Evolutionary conservation across 768 basidiomycete genomes (phyloP).

Genomic region (Lentinus tigrinus): DNA sequence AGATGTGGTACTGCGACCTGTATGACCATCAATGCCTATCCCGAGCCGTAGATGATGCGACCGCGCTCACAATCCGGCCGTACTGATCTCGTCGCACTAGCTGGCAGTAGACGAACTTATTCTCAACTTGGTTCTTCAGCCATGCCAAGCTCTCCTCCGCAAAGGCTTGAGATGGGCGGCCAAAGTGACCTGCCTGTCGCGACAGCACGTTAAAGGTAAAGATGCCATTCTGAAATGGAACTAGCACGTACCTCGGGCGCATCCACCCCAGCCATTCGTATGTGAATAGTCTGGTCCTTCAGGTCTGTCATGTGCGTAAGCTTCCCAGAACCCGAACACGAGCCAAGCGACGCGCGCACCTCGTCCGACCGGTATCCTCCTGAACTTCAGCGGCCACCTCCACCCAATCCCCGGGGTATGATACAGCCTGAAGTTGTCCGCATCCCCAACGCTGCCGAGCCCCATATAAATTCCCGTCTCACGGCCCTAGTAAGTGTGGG

Average conservation of each 20-base stretch:
- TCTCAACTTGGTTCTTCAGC: constrained; percentile 56
- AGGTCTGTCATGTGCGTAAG: constrained; percentile 51
- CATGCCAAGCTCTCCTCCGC: constrained; percentile 73
- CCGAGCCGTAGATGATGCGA: no score
- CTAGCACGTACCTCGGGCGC: constrained; percentile 74
- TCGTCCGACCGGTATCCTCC: constrained; percentile 59
- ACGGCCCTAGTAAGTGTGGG: neutral
- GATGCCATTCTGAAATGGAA: neutral
- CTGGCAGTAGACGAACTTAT: constrained; percentile 68
- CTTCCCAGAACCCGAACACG: no score
- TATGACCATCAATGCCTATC: no score
- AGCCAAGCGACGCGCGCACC: constrained; percentile 36
- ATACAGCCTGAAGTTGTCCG: constrained; percentile 85
- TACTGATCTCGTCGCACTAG: constrained; percentile 81
- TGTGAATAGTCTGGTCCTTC: constrained; percentile 78
- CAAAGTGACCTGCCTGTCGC: constrained; percentile 76
- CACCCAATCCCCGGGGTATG: constrained; percentile 82
- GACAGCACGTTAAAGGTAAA: neutral
- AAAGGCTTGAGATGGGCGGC: constrained; percentile 74
- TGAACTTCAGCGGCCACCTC: constrained; percentile 69
- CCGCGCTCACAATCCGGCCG: constrained; percentile 62
- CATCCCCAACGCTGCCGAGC: constrained; percentile 69
- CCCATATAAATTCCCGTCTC: neutral
- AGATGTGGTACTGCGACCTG: constrained; percentile 39
- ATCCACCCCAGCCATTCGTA: constrained; percentile 89